phyloP scores from a whole-genome alignment of 345 rosid genomes.

The Laguncularia racemosa region DNA sequence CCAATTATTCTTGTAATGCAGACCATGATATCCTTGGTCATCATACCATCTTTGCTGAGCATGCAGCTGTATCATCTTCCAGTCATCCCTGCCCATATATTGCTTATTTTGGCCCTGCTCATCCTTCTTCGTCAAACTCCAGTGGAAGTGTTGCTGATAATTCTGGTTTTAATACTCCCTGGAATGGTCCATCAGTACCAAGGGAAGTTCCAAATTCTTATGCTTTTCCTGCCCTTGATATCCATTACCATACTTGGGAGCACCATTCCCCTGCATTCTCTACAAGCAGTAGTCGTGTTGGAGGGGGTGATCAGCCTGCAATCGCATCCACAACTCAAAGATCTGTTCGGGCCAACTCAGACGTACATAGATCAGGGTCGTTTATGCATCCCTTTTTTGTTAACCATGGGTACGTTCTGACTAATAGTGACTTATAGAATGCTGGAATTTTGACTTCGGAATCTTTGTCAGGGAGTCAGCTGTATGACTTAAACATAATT shows the following conservation, averaged over 20 bases:
- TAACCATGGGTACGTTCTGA: constrained; percentile 63
- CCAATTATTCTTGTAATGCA: constrained; percentile 29
- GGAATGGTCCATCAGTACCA: constrained; percentile 71
- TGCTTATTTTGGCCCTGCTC: constrained; percentile 67
- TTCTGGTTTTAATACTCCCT: constrained; percentile 55
- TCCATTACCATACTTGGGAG: constrained; percentile 60
- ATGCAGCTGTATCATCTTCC: constrained; percentile 61
- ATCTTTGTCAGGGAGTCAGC: too few relatives aligned
- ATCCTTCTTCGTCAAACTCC: constrained; percentile 71
- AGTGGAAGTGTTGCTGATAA: constrained; percentile 60
- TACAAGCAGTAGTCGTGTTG: constrained; percentile 30
- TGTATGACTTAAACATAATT: too few relatives aligned
- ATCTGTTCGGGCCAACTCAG: constrained; percentile 51
- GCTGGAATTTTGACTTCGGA: not conserved
- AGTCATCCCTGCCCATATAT: constrained; percentile 87
- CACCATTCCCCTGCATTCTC: constrained; percentile 51
- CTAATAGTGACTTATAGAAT: not conserved
- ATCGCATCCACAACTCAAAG: constrained; percentile 50
- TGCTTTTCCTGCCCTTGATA: constrained; percentile 63
- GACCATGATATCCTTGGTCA: constrained; percentile 79
- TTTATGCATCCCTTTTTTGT: constrained; percentile 65
- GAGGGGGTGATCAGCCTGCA: constrained; percentile 53
- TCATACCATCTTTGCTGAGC: constrained; percentile 63
- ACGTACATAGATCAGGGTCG: constrained; percentile 63
- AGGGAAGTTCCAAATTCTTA: constrained; percentile 67